Base-by-base conservation (phyloP, 495 filamentous ascomycete species). In the Lasiosphaeriaceae sp. region DNA sequence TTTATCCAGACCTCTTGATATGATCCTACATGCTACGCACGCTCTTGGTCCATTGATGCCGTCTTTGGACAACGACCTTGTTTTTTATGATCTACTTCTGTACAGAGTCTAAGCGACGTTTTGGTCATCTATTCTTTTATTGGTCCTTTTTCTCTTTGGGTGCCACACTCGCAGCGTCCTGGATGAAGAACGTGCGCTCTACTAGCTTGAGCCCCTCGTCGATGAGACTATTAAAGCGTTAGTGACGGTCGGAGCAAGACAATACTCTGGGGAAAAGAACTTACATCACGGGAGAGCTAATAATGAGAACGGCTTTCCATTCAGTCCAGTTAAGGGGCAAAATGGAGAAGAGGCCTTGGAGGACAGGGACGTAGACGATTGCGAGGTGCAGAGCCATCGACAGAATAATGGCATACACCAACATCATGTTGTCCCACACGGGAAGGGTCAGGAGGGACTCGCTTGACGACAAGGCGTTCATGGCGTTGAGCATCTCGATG, bases 401-500 rank as follows among this genome's bases (percentile, higher is more conserved):
- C 54, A 99, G 73, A 12, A 80, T 80, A 62, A 99, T 94, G 59
- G 95, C 95, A 62, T 96, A 96, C 54, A 99, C 87, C 9, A 99
- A 82, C 80, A 94, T 91, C 85, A 96, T 91, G 75, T 99, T 99
- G 66, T 94, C 83, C 92, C 90, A 95, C 23, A 99, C 76, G 17
- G 91, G 92, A 59, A 97, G 85, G 11, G 94, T 97, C 29, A 99
- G 74, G 2, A 99, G 86, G 5, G 90, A 96, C 72, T 97, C 95
- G 73, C 89, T 93, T 9, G 90, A 95, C 16, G 92, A 96, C 16
- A 99, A 82, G 1, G 94, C 94, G 70, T 99, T 99, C 90, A 99
- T 96, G 56, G 95, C 95, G 74, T 99, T 99, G 62, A 99, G 78
- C 95, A 99, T 99, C 80, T 99, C 95, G 67, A 99, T 97, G 58